Percentiles rank a stretch among this genome's conserved stretches.
Evolutionary conservation across 2,329 filamentous ascomycete genomes (phyloP).

Genomic region (Trichoderma afroharzianum): DNA sequence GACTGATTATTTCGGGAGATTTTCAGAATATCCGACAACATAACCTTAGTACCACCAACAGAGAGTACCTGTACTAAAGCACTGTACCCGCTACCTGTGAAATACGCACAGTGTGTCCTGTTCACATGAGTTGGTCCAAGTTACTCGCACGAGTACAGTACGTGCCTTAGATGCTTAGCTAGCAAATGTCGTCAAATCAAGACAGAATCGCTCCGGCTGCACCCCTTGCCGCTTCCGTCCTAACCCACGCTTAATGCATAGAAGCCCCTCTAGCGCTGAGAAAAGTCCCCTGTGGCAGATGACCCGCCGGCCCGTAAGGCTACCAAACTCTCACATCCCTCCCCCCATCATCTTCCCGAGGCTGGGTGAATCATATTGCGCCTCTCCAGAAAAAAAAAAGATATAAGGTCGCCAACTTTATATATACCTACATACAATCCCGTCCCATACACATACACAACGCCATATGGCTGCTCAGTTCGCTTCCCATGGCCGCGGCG

Average conservation of each 20-base stretch:
- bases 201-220: neutral
- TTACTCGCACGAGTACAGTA: neutral
- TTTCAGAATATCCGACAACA: too few species aligned
- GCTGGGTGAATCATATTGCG: neutral
- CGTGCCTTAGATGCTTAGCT: too few species aligned
- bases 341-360: neutral
- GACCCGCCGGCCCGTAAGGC: constrained; percentile 9
- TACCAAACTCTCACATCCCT: neutral
- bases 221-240: neutral
- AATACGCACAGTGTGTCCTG: neutral
- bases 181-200: neutral
- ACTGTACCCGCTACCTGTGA: neutral
- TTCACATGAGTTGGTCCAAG: neutral
- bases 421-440: neutral
- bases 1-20: too few species aligned
- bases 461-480: constrained; percentile 35
- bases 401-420: neutral
- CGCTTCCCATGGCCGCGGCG: constrained; percentile 70
- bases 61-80: too few species aligned
- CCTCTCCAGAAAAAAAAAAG: neutral
- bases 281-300: constrained; percentile 15
- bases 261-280: neutral
- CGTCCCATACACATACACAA: neutral
- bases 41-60: too few species aligned
- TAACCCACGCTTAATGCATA: neutral